phyloP scores from a whole-genome alignment of 331 rosid genomes.

The Quercus tomentella region DNA sequence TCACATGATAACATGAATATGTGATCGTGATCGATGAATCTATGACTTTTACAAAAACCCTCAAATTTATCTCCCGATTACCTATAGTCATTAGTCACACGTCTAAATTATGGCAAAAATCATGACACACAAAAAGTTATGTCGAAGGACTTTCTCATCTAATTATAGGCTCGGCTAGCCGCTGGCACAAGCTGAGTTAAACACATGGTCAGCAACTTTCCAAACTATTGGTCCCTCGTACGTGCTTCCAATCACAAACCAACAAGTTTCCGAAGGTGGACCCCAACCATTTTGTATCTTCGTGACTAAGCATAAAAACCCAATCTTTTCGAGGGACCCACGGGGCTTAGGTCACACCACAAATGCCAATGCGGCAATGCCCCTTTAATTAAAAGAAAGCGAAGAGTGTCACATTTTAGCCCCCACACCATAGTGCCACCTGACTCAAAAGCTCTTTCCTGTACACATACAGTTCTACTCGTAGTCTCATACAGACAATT shows the following conservation, averaged over 20 bases:
- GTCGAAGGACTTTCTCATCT: too few species aligned
- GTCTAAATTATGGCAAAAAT: background rate
- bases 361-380: background rate
- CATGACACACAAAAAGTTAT: background rate
- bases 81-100: too few species aligned
- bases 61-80: too few species aligned
- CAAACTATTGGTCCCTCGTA: slow-evolving; percentile 26
- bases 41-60: too few species aligned
- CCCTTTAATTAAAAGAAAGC: slow-evolving; percentile 8
- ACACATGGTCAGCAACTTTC: slow-evolving; percentile 9
- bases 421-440: slow-evolving; percentile 50
- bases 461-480: background rate
- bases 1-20: too few species aligned
- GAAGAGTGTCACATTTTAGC: slow-evolving; percentile 9
- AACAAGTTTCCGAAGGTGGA: slow-evolving; percentile 21
- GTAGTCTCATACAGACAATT: fast-evolving
- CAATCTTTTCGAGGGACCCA: slow-evolving; percentile 40
- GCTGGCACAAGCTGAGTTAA: background rate
- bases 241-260: background rate
- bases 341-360: slow-evolving; percentile 19
- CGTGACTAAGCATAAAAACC: slow-evolving; percentile 46
- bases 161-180: background rate
- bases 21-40: too few species aligned
- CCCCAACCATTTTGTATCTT: slow-evolving; percentile 43
- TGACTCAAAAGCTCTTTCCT: slow-evolving; percentile 73